Percentiles rank a stretch among this genome's conserved stretches.
phyloP scores from a whole-genome alignment of 768 basidiomycete species.

The Ramaria sp. region DNA sequence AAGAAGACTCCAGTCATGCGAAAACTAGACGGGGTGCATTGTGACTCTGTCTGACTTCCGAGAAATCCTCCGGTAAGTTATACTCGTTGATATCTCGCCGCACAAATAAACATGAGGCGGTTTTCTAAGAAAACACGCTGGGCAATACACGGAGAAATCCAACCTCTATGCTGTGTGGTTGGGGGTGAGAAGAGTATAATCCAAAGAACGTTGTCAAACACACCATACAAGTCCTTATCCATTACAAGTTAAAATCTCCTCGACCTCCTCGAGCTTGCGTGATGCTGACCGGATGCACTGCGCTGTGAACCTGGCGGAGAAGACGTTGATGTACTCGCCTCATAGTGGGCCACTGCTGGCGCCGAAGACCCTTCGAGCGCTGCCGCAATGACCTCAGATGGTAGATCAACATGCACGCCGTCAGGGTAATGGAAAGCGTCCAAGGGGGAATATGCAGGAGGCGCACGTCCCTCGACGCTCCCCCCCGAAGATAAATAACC shows the following conservation, averaged over 20 bases:
- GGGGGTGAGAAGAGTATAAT: not conserved
- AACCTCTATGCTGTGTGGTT: not conserved
- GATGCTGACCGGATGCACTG: not conserved
- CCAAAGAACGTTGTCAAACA: not conserved
- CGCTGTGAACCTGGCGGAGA: not conserved
- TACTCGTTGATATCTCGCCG: not conserved
- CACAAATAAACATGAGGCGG: not conserved
- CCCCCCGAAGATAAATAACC: constrained; percentile 5
- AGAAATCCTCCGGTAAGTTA: not conserved
- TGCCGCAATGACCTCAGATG: constrained; percentile 84
- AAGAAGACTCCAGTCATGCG: not conserved
- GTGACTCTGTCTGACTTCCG: not conserved
- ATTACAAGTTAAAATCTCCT: not conserved
- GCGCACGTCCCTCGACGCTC: constrained; percentile 33
- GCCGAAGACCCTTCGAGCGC: constrained; percentile 57
- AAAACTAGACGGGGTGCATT: not conserved
- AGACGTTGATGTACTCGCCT: not conserved
- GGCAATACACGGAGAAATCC: not conserved
- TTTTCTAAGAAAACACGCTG: not conserved
- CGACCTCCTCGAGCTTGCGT: not conserved
- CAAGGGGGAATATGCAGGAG: constrained; percentile 83
- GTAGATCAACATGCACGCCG: constrained; percentile 87
- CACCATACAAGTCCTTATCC: not conserved
- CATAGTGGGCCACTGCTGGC: not conserved
- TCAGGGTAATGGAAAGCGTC: constrained; percentile 77